Evolutionary conservation across 2,329 filamentous ascomycete genomes (phyloP).

Genomic region (Penicillium sumatraense): DNA sequence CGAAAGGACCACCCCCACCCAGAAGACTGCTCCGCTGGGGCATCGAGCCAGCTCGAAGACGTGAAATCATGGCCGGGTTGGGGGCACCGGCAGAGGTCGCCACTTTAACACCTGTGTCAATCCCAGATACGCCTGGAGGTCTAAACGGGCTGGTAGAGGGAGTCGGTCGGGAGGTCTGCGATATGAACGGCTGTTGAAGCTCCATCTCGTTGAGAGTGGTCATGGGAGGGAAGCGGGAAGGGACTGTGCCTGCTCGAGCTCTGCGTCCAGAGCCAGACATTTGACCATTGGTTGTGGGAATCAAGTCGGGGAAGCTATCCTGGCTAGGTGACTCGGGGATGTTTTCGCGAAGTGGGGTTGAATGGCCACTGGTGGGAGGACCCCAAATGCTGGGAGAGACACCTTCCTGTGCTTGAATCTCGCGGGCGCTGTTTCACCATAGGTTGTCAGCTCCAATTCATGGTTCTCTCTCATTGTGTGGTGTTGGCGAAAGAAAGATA

Average conservation of each 20-base stretch:
- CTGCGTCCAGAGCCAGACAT: slow-evolving; percentile 72
- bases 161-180: slow-evolving; percentile 82
- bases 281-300: slow-evolving; percentile 69
- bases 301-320: slow-evolving; percentile 92
- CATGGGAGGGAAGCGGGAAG: slow-evolving; percentile 86
- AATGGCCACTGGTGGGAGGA: slow-evolving; percentile 93
- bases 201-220: slow-evolving; percentile 63
- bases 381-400: slow-evolving; percentile 83
- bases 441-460: slow-evolving; percentile 13
- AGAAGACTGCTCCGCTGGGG: slow-evolving; percentile 79
- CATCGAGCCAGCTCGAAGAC: slow-evolving; percentile 90
- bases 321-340: slow-evolving; percentile 93
- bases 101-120: slow-evolving; percentile 46
- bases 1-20: slow-evolving; percentile 70
- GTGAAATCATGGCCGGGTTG: slow-evolving; percentile 77
- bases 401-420: slow-evolving; percentile 97
- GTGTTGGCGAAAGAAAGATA: slow-evolving; percentile 19
- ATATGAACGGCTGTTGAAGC: slow-evolving; percentile 62
- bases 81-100: slow-evolving; percentile 52
- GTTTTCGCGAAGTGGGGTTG: slow-evolving; percentile 92
- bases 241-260: slow-evolving; percentile 91
- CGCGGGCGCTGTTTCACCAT: slow-evolving; percentile 71
- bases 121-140: slow-evolving; percentile 53
- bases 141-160: slow-evolving; percentile 89
- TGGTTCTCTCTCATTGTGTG: neutral